Evolutionary conservation across 225 moss, liverwort and hornwort genomes (phyloP).

Genomic region (Marchantia paleacea): DNA sequence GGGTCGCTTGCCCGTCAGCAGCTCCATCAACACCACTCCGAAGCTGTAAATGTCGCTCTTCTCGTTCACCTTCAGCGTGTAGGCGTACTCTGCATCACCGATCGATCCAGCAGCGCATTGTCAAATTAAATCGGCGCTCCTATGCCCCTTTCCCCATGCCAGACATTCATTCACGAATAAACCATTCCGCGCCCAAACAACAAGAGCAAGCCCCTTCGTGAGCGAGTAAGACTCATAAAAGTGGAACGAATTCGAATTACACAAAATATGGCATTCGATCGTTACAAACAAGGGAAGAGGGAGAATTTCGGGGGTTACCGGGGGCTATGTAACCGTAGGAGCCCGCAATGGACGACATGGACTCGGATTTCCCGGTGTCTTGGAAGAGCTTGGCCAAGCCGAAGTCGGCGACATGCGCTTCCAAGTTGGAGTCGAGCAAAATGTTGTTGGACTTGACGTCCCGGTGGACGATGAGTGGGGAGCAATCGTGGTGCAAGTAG

Average conservation of each 20-base stretch:
- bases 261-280: too few relatives aligned
- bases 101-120: too few relatives aligned
- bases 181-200: too few relatives aligned
- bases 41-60: conserved; percentile 99
- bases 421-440: conserved; percentile 70
- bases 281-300: too few relatives aligned
- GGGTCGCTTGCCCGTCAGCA: conserved; percentile 86
- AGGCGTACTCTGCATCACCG: conserved; percentile 64
- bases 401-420: conserved; percentile 88
- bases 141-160: too few relatives aligned
- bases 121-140: too few relatives aligned
- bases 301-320: too few relatives aligned
- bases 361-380: conserved; percentile 69
- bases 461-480: conserved; percentile 76
- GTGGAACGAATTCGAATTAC: too few relatives aligned
- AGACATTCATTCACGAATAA: too few relatives aligned
- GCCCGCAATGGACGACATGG: conserved; percentile 93
- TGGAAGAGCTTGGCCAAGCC: conserved; percentile 86
- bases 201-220: too few relatives aligned
- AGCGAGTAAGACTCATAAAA: too few relatives aligned
- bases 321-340: conserved; percentile 95
- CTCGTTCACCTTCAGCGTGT: conserved; percentile 92
- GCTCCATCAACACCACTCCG: conserved; percentile 91
- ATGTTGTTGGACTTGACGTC: conserved; percentile 97
- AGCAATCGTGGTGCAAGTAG: conserved; percentile 91